Percentiles rank a stretch among this genome's conserved stretches.
Evolutionary conservation across 352 stramenopile species (phyloP).

Genomic region (Globisporangium emineosum): DNA sequence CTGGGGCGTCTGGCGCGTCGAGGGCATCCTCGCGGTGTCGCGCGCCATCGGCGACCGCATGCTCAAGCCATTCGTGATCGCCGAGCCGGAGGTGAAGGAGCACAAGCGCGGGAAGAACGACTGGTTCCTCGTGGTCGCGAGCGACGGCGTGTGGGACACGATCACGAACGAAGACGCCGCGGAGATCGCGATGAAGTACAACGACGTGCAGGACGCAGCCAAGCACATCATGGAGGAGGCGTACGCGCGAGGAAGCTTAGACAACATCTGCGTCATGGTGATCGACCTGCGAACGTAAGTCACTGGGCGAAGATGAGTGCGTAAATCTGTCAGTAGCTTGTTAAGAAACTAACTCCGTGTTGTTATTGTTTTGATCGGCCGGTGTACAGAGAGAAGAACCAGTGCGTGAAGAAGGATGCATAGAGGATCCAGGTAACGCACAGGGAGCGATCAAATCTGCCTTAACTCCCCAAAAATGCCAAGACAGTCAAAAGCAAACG

Average conservation of each 20-base stretch:
- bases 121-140: conserved; percentile 85
- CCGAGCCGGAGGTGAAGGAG: conserved; percentile 86
- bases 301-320: background rate
- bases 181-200: conserved; percentile 60
- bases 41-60: conserved; percentile 90
- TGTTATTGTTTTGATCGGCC: background rate
- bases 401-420: conserved; percentile 37
- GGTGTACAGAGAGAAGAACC: conserved; percentile 42
- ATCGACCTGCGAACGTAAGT: conserved; percentile 83
- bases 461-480: background rate
- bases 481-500: background rate
- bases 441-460: background rate
- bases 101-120: conserved; percentile 60
- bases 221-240: conserved; percentile 85
- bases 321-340: background rate
- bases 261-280: conserved; percentile 92
- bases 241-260: conserved; percentile 77
- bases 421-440: conserved; percentile 18
- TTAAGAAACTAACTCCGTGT: no score
- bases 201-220: conserved; percentile 67
- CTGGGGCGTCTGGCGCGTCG: conserved; percentile 92
- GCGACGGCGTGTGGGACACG: conserved; percentile 92
- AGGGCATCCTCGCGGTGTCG: conserved; percentile 92
- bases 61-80: conserved; percentile 91
- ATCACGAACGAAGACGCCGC: conserved; percentile 86